Percentiles rank a stretch among this genome's conserved stretches.
These are phyloP conservation scores for Fibroporia radiculosa DNA, from an alignment of 768 basidiomycete species.

Conservation along the genomic window DNA sequence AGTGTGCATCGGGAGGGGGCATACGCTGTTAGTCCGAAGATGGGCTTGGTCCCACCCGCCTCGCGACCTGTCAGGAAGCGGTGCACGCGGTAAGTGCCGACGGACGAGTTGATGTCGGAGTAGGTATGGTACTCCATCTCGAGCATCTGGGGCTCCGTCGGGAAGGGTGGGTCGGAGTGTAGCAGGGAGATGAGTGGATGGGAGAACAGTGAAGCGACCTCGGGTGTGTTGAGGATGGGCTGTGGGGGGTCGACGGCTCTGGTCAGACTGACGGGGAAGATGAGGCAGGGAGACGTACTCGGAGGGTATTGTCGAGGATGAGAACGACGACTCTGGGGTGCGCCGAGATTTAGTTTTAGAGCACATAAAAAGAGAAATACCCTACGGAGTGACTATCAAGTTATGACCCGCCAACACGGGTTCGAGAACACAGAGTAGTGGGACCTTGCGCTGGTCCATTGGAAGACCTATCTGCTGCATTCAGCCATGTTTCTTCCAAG, in stretches of 20 bases:
- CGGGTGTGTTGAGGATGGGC: constrained; percentile 74
- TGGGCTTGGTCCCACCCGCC: constrained; percentile 78
- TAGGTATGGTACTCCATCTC: constrained; percentile 63
- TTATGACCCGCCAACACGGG: constrained; percentile 69
- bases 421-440: constrained; percentile 69
- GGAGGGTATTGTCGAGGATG: constrained; percentile 69
- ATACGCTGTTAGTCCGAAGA: constrained; percentile 83
- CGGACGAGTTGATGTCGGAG: constrained; percentile 33
- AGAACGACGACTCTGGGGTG: constrained; percentile 70
- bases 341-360: background rate
- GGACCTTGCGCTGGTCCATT: constrained; percentile 57
- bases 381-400: constrained; percentile 81
- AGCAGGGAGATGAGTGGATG: constrained; percentile 77
- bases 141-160: constrained; percentile 41
- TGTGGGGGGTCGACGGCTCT: constrained; percentile 20
- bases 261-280: background rate
- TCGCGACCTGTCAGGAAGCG: constrained; percentile 83
- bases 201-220: constrained; percentile 79
- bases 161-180: constrained; percentile 48
- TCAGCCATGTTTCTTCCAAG: background rate
- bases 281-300: constrained; percentile 33
- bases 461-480: constrained; percentile 74
- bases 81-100: constrained; percentile 51
- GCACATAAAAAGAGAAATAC: constrained; percentile 2
- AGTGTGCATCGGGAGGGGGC: constrained; percentile 27